Conservation (phyloP, 2,329 filamentous ascomycete species). For the Cladosporium sp. region DNA sequence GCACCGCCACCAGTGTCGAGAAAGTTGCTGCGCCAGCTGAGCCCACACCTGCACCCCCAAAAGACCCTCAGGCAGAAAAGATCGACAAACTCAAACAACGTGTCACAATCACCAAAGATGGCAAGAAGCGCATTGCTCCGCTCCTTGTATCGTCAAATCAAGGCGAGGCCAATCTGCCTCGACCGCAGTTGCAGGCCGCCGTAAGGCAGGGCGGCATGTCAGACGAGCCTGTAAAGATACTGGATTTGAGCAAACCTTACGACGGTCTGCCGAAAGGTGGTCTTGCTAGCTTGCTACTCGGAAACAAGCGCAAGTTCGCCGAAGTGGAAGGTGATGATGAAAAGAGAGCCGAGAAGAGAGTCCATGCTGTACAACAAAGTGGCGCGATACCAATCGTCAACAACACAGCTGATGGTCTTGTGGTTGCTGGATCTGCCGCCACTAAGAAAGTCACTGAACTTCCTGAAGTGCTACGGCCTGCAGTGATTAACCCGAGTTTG, state of each 20-base stretch:
- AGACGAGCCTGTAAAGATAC: constrained; percentile 55
- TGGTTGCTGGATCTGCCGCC: constrained; percentile 70
- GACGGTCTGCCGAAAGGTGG: constrained; percentile 91
- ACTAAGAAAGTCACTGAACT: constrained; percentile 43
- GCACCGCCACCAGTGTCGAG: constrained; percentile 36
- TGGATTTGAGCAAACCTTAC: constrained; percentile 91
- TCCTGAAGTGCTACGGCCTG: constrained; percentile 83
- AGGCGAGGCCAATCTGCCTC: constrained; percentile 82
- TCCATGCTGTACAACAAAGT: constrained; percentile 57
- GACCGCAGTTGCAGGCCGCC: constrained; percentile 81
- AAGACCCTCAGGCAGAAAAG: constrained; percentile 59
- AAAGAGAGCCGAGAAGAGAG: constrained; percentile 58
- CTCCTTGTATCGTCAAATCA: constrained; percentile 87
- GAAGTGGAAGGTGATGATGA: constrained; percentile 77
- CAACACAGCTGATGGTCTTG: constrained; percentile 74
- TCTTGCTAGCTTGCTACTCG: constrained; percentile 78
- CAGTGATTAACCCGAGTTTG: constrained; percentile 79
- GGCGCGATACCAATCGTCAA: constrained; percentile 73
- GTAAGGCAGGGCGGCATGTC: constrained; percentile 56
- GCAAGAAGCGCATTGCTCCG: constrained; percentile 92
- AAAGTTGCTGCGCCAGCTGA: constrained; percentile 42
- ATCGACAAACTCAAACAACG: constrained; percentile 78
- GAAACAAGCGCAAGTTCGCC: constrained; percentile 85
- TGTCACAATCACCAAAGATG: constrained; percentile 93
- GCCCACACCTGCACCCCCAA: constrained; percentile 47